These are phyloP conservation scores for Huntiella savannae DNA, from an alignment of 2,329 filamentous ascomycete genomes.

Conservation along the genomic window DNA sequence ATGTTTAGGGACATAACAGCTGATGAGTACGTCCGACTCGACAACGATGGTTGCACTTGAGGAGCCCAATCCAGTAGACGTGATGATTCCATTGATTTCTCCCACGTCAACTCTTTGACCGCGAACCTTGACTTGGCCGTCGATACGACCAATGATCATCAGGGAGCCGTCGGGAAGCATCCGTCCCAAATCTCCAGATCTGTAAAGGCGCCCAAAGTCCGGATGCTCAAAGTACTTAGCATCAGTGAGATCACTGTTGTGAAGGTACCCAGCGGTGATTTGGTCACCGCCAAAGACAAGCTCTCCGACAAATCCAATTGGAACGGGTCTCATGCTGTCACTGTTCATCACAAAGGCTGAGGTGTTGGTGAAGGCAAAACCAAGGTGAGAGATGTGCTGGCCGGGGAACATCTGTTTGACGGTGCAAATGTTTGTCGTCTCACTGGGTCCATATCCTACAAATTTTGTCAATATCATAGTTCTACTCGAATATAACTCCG, in stretches of 20 bases:
- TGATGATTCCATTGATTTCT: constrained; percentile 44
- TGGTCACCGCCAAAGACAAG: constrained; percentile 76
- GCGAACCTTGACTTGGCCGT: constrained; percentile 66
- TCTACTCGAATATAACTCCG: constrained; percentile 3
- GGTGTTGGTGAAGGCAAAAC: constrained; percentile 53
- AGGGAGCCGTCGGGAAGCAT: constrained; percentile 62
- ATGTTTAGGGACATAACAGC: constrained; percentile 47
- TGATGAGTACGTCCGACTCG: constrained; percentile 36
- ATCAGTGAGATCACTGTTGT: constrained; percentile 39
- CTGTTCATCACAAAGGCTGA: constrained; percentile 44
- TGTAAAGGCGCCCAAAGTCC: constrained; percentile 53
- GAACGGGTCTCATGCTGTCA: constrained; percentile 32
- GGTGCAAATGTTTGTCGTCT: constrained; percentile 77
- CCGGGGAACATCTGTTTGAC: constrained; percentile 39
- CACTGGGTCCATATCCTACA: constrained; percentile 59
- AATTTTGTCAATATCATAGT: neutral
- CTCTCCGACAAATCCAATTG: constrained; percentile 58
- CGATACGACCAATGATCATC: constrained; percentile 51
- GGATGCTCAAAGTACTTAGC: constrained; percentile 53
- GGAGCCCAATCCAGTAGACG: constrained; percentile 30
- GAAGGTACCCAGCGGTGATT: constrained; percentile 56
- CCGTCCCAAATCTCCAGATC: constrained; percentile 65
- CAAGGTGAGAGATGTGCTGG: constrained; percentile 58
- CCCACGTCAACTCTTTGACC: constrained; percentile 63
- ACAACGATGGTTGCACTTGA: constrained; percentile 47